Percentiles rank a stretch among this genome's conserved stretches.
phyloP scores from a whole-genome alignment of 164 flowering plant genomes.

The Macadamia integrifolia region DNA sequence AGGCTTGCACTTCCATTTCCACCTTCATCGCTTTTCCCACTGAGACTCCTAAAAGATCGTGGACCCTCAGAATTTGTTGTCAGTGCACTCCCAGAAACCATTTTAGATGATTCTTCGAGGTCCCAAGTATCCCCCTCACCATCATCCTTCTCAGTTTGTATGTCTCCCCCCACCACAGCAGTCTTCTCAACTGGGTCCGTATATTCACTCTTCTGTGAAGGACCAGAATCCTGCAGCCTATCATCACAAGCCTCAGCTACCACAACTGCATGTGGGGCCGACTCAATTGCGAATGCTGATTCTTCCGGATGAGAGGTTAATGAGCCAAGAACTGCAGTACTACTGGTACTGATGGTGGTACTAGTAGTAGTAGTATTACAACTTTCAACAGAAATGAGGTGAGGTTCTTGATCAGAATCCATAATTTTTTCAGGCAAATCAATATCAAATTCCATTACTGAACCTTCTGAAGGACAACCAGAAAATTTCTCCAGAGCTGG shows the following conservation, averaged over 20 bases:
- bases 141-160: constrained; percentile 41
- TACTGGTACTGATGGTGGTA: too few species aligned
- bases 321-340: constrained; percentile 14
- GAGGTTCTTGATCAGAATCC: constrained; percentile 42
- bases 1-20: constrained; percentile 80
- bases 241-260: constrained; percentile 25
- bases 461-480: constrained; percentile 26
- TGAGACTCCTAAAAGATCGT: constrained; percentile 64
- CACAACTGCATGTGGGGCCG: constrained; percentile 16
- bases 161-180: constrained; percentile 32
- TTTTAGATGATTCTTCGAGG: constrained; percentile 45
- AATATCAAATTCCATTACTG: constrained; percentile 26
- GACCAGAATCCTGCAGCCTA: constrained; percentile 18
- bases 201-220: constrained; percentile 24
- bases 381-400: constrained; percentile 29
- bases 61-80: constrained; percentile 65
- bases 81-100: constrained; percentile 27
- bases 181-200: constrained; percentile 32
- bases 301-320: constrained; percentile 21
- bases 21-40: constrained; percentile 77
- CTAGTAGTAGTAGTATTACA: neutral
- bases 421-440: constrained; percentile 49
- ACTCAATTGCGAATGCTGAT: constrained; percentile 17
- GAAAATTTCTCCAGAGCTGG: constrained; percentile 19
- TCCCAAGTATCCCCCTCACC: constrained; percentile 59